Percentiles rank a stretch among this genome's conserved stretches.
Evolutionary conservation across 331 rosid species (phyloP).

Genomic region (Spiraea crenata): DNA sequence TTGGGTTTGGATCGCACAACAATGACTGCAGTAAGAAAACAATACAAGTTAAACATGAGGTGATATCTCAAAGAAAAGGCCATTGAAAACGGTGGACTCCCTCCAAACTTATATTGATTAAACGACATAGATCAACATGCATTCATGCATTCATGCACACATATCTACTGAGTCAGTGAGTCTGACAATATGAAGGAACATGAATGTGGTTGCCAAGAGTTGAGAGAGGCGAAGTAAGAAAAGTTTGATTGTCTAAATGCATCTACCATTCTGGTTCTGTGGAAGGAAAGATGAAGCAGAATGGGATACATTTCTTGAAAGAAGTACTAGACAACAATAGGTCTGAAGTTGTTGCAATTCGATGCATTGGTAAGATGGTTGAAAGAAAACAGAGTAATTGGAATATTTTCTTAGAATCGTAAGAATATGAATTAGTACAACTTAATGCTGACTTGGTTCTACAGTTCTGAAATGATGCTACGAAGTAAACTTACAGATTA

Average conservation of each 20-base stretch:
- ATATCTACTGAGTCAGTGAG: neutral
- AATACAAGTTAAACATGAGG: neutral
- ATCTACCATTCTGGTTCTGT: neutral
- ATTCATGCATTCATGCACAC: too few relatives aligned
- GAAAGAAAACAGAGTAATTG: neutral
- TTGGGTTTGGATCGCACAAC: constrained; percentile 95
- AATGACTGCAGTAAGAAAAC: constrained; percentile 65
- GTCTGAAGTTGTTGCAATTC: neutral
- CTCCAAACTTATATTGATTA: neutral
- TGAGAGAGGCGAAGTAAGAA: neutral
- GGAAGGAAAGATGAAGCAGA: neutral
- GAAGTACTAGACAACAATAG: neutral
- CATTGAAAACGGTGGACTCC: neutral
- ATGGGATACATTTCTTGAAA: neutral
- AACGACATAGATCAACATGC: neutral
- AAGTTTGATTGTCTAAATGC: neutral
- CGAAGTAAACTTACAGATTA: neutral
- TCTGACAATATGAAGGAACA: neutral
- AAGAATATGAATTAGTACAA: neutral
- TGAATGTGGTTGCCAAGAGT: neutral
- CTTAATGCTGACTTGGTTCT: neutral
- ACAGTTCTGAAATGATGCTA: neutral
- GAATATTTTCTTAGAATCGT: neutral
- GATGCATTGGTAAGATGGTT: neutral
- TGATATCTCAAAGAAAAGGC: neutral